A percentile compares a stretch with the other conserved stretches of the same genome.
phyloP scores from a whole-genome alignment of 257 asterid genomes.

The Paraleonurus japonicus region DNA sequence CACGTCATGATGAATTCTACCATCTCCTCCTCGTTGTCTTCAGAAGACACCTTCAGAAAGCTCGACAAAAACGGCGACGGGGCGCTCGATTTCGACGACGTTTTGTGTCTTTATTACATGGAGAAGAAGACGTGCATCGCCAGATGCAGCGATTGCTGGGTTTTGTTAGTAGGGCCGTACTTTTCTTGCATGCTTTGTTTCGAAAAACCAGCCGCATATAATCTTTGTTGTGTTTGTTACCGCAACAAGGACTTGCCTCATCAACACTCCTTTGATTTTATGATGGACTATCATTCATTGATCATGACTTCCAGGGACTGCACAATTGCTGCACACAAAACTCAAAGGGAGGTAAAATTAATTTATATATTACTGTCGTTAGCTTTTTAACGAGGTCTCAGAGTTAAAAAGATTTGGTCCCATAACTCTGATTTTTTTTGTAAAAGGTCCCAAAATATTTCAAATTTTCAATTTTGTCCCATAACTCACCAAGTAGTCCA shows the following conservation, averaged over 20 bases:
- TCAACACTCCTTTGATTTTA: conserved; percentile 21
- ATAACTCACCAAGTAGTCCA: too few relatives aligned
- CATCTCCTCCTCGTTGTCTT: neutral
- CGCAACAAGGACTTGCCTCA: neutral
- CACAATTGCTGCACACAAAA: neutral
- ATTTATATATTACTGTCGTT: too few relatives aligned
- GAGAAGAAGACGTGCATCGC: neutral
- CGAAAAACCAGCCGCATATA: neutral
- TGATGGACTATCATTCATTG: conserved; percentile 31
- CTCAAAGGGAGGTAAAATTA: neutral
- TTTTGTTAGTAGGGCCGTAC: conserved; percentile 26
- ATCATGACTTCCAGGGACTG: neutral
- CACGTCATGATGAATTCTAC: conserved; percentile 9
- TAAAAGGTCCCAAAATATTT: too few relatives aligned
- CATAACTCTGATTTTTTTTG: too few relatives aligned
- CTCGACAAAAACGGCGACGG: conserved; percentile 35
- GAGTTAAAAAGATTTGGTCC: too few relatives aligned
- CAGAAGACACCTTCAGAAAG: conserved; percentile 18
- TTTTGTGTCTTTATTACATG: conserved; percentile 29
- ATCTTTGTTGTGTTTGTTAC: conserved; percentile 36
- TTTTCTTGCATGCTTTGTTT: conserved; percentile 36
- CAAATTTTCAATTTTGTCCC: too few relatives aligned
- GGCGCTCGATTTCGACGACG: conserved; percentile 22
- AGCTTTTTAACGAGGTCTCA: too few relatives aligned
- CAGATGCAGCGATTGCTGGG: conserved; percentile 16